Base-by-base conservation (phyloP, 2,329 filamentous ascomycete genomes). In the Monilinia aucupariae region DNA sequence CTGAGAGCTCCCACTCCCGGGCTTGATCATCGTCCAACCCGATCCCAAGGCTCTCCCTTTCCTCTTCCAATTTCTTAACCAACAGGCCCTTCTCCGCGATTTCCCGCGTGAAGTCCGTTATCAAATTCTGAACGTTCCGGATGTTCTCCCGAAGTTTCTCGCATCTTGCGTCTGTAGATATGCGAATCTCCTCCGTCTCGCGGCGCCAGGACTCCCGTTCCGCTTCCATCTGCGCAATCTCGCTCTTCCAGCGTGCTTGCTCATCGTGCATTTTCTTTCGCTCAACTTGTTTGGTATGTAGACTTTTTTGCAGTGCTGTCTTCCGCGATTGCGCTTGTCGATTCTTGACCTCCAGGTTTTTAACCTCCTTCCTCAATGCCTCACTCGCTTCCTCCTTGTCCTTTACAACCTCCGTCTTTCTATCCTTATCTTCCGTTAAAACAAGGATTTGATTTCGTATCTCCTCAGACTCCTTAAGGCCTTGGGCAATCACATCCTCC, bases 371-470 rank as follows among this genome's bases (percentile, higher is more conserved):
- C 71, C 89, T 91, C 61, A 97, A 77, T 72, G 92, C 91, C 51
- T 90, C 87, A 55, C 91, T 97, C 58, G 87, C 89, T 71, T 96
- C 91, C 68, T 97, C 93, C 74, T 96, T 96, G 72, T 96, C 91
- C 73, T 90, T 94, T 61, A 94, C 80, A 25, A 87, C 82, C 66
- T 88, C 87, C 70, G 84, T 87, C 74, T 96, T 86, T 58, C 88
- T 83, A 68, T 96, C 90, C 64, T 91, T 88, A 70, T 96, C 91
- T 64, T 86, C 86, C 61, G 87, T 85, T 39, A 96, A 74, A 51
- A 90, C 85, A 47, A 85, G 82, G 67, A 90, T 77, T 59, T 84
- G 77, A n/a, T 81, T 78, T 67, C 84, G 84, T 64, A 85, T 85
- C 59, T 93, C 90, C 45, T 85, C 84, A 62, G 90, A 86, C 66